Conservation (phyloP, 495 filamentous ascomycete genomes). For the Immersiella caudata region DNA sequence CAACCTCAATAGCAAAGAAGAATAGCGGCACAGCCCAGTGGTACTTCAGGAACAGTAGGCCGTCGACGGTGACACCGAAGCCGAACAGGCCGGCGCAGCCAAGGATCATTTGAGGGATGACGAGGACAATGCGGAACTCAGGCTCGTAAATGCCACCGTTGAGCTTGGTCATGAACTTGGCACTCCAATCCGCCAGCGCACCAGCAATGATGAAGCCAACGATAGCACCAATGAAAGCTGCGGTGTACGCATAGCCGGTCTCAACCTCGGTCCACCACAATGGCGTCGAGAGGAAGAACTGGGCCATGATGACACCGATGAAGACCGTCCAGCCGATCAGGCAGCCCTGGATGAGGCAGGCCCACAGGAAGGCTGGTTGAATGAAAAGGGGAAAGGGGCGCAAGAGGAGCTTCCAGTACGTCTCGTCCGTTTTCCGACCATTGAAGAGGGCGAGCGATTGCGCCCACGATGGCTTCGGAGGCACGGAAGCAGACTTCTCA, state of each 20-base stretch:
- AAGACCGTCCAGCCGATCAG: constrained; percentile 95
- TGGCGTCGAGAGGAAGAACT: constrained; percentile 78
- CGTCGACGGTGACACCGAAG: constrained; percentile 69
- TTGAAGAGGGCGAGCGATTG: constrained; percentile 72
- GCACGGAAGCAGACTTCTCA: not conserved
- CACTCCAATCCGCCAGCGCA: constrained; percentile 72
- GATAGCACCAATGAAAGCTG: constrained; percentile 81
- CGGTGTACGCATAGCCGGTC: constrained; percentile 86
- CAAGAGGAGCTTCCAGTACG: constrained; percentile 66
- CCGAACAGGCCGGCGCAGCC: constrained; percentile 81
- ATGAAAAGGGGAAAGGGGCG: constrained; percentile 65
- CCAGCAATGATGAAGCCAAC: constrained; percentile 77
- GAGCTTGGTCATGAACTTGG: constrained; percentile 65
- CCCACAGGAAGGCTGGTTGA: constrained; percentile 88
- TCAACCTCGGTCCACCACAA: constrained; percentile 80
- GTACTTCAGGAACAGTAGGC: constrained; percentile 58
- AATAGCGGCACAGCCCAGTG: constrained; percentile 73
- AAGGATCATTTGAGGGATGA: constrained; percentile 77
- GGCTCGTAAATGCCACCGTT: constrained; percentile 88
- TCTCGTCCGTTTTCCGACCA: constrained; percentile 69
- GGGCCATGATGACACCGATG: constrained; percentile 84
- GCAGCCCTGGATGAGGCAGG: constrained; percentile 85
- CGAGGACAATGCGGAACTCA: constrained; percentile 82
- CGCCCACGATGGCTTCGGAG: constrained; percentile 54
- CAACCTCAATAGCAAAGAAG: constrained; percentile 76